Percentiles rank a stretch among this genome's conserved stretches.
Evolutionary conservation across 1,139 yeast genomes (phyloP).

Genomic region (Candida smagusa): DNA sequence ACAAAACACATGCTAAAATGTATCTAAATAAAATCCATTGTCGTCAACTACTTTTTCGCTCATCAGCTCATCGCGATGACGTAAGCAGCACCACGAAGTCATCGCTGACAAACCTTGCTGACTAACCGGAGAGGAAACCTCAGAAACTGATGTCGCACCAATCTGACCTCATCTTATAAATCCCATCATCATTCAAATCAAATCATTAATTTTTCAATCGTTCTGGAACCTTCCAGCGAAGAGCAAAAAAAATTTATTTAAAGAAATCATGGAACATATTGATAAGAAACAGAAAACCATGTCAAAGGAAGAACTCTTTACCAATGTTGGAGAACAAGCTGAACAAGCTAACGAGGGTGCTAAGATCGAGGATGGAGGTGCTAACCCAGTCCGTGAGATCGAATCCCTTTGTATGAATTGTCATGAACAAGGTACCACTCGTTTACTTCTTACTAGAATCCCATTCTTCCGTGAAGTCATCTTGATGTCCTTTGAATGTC

Average conservation of each 20-base stretch:
- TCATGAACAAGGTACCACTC: slow-evolving; percentile 77
- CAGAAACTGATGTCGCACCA: too few relatives aligned
- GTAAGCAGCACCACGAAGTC: too few relatives aligned
- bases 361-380: slow-evolving; percentile 75
- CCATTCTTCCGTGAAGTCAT: slow-evolving; percentile 92
- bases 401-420: slow-evolving; percentile 97
- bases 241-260: background rate
- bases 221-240: slow-evolving; percentile 3
- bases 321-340: slow-evolving; percentile 47
- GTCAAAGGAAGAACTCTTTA: slow-evolving; percentile 43
- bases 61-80: too few relatives aligned
- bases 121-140: too few relatives aligned
- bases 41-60: too few relatives aligned
- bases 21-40: too few relatives aligned
- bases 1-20: too few relatives aligned
- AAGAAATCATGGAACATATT: slow-evolving; percentile 8
- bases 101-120: too few relatives aligned
- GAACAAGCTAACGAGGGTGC: slow-evolving; percentile 9
- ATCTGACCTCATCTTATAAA: background rate
- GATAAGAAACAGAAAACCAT: slow-evolving; percentile 16
- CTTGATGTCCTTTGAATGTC: slow-evolving; percentile 93
- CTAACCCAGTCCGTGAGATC: slow-evolving; percentile 95
- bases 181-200: background rate
- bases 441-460: slow-evolving; percentile 79
- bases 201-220: background rate